Conservation (phyloP, 2,329 filamentous ascomycete genomes). For the Arthrinium phaeospermum region DNA sequence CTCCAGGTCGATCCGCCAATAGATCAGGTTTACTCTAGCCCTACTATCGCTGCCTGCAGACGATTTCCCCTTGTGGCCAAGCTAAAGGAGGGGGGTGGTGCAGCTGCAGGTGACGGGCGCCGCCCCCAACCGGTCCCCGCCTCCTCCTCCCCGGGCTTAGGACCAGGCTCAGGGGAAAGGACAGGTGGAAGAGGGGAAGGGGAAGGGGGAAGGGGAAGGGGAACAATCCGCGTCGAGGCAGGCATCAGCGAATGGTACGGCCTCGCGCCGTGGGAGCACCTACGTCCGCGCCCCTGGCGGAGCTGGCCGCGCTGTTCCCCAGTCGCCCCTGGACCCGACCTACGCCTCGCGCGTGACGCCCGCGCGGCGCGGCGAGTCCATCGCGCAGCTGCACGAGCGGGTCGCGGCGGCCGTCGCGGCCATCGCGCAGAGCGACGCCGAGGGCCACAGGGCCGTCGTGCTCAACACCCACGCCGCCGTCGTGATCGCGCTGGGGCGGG, state of each 20-base stretch:
- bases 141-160: neutral
- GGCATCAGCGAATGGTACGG: constrained; percentile 90
- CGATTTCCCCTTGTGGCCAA: constrained; percentile 72
- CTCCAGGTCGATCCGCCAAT: constrained; percentile 67
- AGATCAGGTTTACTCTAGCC: constrained; percentile 80
- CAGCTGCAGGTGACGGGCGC: neutral
- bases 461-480: constrained; percentile 90
- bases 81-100: constrained; percentile 30
- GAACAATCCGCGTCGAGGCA: constrained; percentile 59
- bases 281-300: constrained; percentile 67
- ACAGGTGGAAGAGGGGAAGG: no score
- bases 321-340: constrained; percentile 52
- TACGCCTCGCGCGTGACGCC: constrained; percentile 72
- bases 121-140: neutral
- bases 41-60: constrained; percentile 88
- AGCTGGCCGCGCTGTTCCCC: constrained; percentile 71
- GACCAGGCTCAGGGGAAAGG: neutral
- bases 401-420: constrained; percentile 71
- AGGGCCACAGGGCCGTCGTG: constrained; percentile 72
- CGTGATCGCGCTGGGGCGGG: constrained; percentile 84
- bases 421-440: constrained; percentile 73
- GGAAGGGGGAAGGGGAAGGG: neutral
- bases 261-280: constrained; percentile 82
- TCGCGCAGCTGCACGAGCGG: constrained; percentile 80
- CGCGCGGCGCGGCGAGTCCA: constrained; percentile 76